Evolutionary conservation across 768 basidiomycete genomes (phyloP).

Genomic region (Tephrocybe sp.): DNA sequence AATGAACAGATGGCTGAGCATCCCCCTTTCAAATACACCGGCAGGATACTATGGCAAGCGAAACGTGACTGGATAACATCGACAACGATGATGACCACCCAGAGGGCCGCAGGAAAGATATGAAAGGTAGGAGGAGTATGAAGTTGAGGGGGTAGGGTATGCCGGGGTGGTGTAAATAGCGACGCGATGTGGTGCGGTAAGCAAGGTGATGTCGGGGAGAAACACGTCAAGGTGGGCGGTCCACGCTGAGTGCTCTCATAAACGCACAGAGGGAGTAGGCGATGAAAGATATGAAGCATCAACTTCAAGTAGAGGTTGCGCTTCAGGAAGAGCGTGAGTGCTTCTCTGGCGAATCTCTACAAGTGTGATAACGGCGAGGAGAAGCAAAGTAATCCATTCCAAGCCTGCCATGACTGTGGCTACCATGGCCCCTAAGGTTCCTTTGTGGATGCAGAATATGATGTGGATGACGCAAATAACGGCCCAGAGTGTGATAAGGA

Average conservation of each 20-base stretch:
- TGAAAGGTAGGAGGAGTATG: no score
- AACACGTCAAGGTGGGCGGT: background rate
- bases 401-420: constrained; percentile 10
- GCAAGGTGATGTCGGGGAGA: constrained; percentile 2
- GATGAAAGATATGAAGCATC: background rate
- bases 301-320: background rate
- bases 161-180: constrained; percentile 1
- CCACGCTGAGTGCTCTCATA: background rate
- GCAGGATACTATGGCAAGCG: no score
- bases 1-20: no score
- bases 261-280: constrained; percentile 2
- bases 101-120: no score
- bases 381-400: constrained; percentile 9
- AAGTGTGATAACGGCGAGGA: background rate
- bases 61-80: no score
- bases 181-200: constrained; percentile 2
- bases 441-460: constrained; percentile 6
- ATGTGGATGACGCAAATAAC: constrained; percentile 10
- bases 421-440: background rate
- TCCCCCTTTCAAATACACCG: no score
- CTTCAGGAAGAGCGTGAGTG: background rate
- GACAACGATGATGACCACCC: no score
- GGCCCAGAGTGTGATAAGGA: constrained; percentile 7
- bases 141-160: background rate
- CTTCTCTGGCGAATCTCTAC: background rate